Conservation (phyloP, 2,329 filamentous ascomycete genomes). For the Metarhizium guizhouense region DNA sequence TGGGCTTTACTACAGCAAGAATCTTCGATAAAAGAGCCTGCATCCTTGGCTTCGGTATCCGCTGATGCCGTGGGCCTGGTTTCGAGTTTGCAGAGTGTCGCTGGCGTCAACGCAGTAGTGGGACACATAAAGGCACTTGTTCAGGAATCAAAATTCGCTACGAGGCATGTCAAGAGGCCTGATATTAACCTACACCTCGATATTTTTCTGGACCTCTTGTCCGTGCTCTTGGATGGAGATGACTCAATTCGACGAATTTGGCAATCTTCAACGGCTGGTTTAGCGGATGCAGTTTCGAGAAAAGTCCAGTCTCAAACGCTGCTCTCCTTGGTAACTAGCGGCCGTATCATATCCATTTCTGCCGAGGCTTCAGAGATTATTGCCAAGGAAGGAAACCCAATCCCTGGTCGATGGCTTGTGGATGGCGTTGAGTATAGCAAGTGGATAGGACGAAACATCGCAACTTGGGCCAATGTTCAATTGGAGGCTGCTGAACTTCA, state of each 20-base stretch:
- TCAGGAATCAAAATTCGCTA: conserved; percentile 34
- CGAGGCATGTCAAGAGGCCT: conserved; percentile 27
- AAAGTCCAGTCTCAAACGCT: conserved; percentile 28
- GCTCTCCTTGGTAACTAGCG: conserved; percentile 36
- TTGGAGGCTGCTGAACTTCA: conserved; percentile 27
- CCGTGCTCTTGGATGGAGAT: conserved; percentile 30
- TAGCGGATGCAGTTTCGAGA: conserved; percentile 16
- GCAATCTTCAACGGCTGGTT: conserved; percentile 18
- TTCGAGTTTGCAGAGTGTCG: conserved; percentile 59
- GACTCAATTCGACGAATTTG: conserved; percentile 29
- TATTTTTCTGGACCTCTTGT: conserved; percentile 35
- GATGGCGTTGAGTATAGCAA: conserved; percentile 54
- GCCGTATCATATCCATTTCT: conserved; percentile 38
- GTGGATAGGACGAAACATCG: conserved; percentile 65
- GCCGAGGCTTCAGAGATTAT: conserved; percentile 47
- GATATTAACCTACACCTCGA: conserved; percentile 34
- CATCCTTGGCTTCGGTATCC: conserved; percentile 10
- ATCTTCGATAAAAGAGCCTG: conserved; percentile 11
- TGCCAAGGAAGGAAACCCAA: conserved; percentile 21
- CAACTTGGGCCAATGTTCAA: conserved; percentile 27
- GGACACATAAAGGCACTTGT: conserved; percentile 58
- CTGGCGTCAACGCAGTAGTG: conserved; percentile 69
- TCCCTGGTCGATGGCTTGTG: conserved; percentile 47
- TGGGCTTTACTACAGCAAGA: conserved; percentile 57
- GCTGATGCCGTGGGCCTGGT: conserved; percentile 44